These are phyloP conservation scores for Dactylorhiza incarnata DNA, from an alignment of 106 monocot genomes.

Conservation along the genomic window DNA sequence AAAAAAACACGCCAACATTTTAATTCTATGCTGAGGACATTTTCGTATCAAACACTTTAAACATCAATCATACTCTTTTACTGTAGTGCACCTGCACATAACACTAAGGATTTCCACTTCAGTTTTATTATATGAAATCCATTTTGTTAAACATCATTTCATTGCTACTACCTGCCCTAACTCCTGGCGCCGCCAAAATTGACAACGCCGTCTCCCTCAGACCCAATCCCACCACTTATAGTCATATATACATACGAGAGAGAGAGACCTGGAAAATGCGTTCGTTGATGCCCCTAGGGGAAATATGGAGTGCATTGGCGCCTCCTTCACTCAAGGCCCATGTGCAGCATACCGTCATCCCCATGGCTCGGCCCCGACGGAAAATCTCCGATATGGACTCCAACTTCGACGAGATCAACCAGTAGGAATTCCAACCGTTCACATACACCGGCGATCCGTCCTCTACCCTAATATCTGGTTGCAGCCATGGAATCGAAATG, in stretches of 20 bases:
- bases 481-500: constrained; percentile 57
- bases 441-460: constrained; percentile 32
- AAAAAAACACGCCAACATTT: too few relatives aligned
- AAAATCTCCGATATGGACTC: constrained; percentile 51
- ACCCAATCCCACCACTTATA: neutral
- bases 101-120: neutral
- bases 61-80: too few relatives aligned
- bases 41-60: too few relatives aligned
- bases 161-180: neutral
- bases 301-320: constrained; percentile 53
- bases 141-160: neutral
- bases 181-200: too few relatives aligned
- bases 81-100: neutral
- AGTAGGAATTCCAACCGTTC: constrained; percentile 94
- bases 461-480: constrained; percentile 31
- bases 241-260: neutral
- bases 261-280: constrained; percentile 51
- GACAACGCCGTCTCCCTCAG: neutral
- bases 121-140: neutral
- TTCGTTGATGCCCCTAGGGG: constrained; percentile 60
- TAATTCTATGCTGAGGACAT: too few relatives aligned
- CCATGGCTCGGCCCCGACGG: constrained; percentile 42
- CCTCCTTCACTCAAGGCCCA: constrained; percentile 91
- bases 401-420: constrained; percentile 45
- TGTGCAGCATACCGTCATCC: constrained; percentile 70